These are phyloP conservation scores for Chlorella vulgaris DNA, from an alignment of 139 green algal genomes.

Conservation along the genomic window DNA sequence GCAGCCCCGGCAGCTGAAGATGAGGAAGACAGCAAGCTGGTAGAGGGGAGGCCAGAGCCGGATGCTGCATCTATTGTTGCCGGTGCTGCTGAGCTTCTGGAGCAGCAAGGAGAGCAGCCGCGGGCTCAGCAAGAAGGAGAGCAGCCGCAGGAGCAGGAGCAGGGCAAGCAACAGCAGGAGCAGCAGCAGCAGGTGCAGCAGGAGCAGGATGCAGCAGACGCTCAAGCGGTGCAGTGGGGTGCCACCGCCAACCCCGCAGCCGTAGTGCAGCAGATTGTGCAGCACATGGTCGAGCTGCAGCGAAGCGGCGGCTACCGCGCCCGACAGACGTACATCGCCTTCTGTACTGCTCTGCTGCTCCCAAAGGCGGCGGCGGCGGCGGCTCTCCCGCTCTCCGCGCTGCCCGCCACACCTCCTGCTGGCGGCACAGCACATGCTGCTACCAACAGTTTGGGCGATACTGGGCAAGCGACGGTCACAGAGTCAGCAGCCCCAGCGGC, in stretches of 20 bases:
- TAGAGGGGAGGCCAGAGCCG: no score
- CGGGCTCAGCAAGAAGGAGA: background rate
- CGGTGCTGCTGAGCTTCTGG: background rate
- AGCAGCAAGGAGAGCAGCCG: background rate
- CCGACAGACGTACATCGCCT: conserved; percentile 50
- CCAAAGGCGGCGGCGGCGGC: no score
- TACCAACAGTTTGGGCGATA: no score
- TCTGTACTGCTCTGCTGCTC: conserved; percentile 38
- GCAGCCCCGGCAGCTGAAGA: background rate
- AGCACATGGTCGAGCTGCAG: conserved; percentile 37
- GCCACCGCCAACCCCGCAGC: background rate
- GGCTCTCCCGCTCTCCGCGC: no score
- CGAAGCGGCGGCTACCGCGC: conserved; percentile 18
- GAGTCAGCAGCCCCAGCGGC: background rate
- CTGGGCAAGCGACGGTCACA: no score
- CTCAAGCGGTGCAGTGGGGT: background rate
- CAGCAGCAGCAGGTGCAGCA: background rate
- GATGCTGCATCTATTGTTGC: no score
- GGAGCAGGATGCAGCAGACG: background rate
- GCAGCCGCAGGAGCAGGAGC: background rate
- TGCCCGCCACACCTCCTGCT: no score
- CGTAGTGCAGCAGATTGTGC: conserved; percentile 27
- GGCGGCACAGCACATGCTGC: no score
- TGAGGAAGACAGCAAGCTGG: no score
- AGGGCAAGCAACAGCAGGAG: background rate